phyloP scores from a whole-genome alignment of 257 asterid species.

The Forsythia suspensa region DNA sequence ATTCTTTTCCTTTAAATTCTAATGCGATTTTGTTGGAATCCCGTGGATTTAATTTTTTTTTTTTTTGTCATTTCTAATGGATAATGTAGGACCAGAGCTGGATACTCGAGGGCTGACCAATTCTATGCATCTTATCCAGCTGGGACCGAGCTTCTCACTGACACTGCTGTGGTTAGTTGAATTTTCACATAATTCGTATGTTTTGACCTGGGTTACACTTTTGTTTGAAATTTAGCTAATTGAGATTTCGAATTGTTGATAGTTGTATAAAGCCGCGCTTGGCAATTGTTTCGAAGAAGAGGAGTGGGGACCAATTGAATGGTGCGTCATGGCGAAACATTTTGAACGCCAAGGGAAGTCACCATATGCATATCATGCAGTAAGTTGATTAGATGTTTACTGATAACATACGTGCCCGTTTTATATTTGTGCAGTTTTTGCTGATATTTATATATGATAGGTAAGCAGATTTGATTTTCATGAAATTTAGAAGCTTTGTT shows the following conservation, averaged over 20 bases:
- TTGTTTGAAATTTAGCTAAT: conserved; percentile 11
- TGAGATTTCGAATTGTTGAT: conserved; percentile 17
- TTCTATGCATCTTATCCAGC: conserved; percentile 95
- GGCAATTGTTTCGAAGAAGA: conserved; percentile 82
- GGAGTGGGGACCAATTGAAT: conserved; percentile 95
- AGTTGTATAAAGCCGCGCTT: conserved; percentile 83
- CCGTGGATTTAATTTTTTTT: neutral
- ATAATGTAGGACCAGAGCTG: conserved; percentile 81
- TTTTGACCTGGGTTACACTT: neutral
- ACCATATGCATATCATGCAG: conserved; percentile 93
- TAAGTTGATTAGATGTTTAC: conserved; percentile 46
- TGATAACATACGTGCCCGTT: neutral
- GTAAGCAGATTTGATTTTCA: neutral
- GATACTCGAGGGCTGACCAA: conserved; percentile 89
- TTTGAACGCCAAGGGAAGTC: conserved; percentile 94
- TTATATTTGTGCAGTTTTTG: neutral
- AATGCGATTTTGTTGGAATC: neutral
- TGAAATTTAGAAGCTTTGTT: neutral
- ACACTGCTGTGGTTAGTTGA: conserved; percentile 66
- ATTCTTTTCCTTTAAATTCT: neutral
- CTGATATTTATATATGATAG: neutral
- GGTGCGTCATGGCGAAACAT: conserved; percentile 89
- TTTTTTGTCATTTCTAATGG: conserved; percentile 16
- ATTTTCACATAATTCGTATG: neutral
- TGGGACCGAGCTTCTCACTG: conserved; percentile 90